phyloP scores from a whole-genome alignment of 306 rosid genomes.

The Geum urbanum region DNA sequence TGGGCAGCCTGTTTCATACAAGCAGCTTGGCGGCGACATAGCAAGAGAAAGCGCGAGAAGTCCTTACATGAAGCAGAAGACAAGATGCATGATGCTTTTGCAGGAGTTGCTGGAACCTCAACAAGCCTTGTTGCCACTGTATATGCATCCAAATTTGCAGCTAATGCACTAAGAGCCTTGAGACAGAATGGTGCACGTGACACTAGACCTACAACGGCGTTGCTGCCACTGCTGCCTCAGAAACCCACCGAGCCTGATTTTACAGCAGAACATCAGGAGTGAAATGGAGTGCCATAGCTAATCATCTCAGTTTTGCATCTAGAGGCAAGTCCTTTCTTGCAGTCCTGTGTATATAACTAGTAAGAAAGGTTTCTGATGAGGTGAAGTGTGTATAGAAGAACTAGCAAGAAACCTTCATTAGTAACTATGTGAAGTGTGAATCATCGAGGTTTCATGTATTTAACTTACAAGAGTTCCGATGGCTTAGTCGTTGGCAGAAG shows the following conservation, averaged over 20 bases:
- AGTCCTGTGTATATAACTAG: background rate
- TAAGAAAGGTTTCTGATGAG: background rate
- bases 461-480: too few species aligned
- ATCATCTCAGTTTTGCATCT: background rate
- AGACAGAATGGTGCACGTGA: slow-evolving; percentile 29
- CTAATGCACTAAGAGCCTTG: slow-evolving; percentile 37
- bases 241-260: slow-evolving; percentile 74
- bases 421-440: too few species aligned
- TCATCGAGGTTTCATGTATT: too few species aligned
- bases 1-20: slow-evolving; percentile 75
- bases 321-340: background rate
- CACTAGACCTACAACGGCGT: slow-evolving; percentile 27
- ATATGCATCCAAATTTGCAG: slow-evolving; percentile 58
- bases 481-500: too few species aligned
- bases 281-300: background rate
- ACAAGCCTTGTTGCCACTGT: slow-evolving; percentile 56
- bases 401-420: too few species aligned
- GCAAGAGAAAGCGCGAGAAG: slow-evolving; percentile 50
- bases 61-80: slow-evolving; percentile 45
- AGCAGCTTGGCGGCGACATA: slow-evolving; percentile 62
- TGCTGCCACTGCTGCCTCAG: slow-evolving; percentile 47
- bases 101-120: slow-evolving; percentile 24
- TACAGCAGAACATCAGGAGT: slow-evolving; percentile 30
- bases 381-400: background rate
- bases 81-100: slow-evolving; percentile 43